Evolutionary conservation across 495 filamentous ascomycete species (phyloP).

Genomic region (Durotheca rogersii): DNA sequence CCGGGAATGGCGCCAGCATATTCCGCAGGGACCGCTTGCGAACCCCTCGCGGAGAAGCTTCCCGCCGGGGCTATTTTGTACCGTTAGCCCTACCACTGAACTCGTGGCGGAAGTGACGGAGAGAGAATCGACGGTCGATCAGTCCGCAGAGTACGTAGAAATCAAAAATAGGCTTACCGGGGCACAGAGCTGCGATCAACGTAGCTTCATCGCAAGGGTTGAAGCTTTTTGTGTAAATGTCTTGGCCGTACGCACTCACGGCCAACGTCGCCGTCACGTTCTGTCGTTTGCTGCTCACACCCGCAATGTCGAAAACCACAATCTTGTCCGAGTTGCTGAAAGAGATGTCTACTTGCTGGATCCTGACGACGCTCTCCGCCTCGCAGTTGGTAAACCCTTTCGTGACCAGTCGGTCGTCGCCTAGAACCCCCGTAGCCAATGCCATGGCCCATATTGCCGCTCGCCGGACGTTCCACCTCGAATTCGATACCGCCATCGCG

Average conservation of each 20-base stretch:
- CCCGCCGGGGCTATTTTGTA: slow-evolving; percentile 64
- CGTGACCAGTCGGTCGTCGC: slow-evolving; percentile 74
- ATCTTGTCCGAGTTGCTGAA: slow-evolving; percentile 72
- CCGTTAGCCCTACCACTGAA: slow-evolving; percentile 37
- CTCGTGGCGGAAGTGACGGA: not conserved
- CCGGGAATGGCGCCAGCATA: slow-evolving; percentile 77
- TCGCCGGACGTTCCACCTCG: slow-evolving; percentile 34
- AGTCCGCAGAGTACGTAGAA: too few relatives aligned
- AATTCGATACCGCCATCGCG: slow-evolving; percentile 30
- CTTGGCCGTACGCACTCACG: slow-evolving; percentile 82
- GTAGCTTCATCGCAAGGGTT: slow-evolving; percentile 72
- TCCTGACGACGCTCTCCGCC: slow-evolving; percentile 62
- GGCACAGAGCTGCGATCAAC: slow-evolving; percentile 74
- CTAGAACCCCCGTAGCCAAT: slow-evolving; percentile 45
- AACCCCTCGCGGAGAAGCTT: slow-evolving; percentile 69
- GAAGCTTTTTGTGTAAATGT: slow-evolving; percentile 78
- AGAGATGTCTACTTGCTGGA: slow-evolving; percentile 72
- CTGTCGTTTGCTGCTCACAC: slow-evolving; percentile 68
- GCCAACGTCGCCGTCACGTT: slow-evolving; percentile 79
- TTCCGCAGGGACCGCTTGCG: slow-evolving; percentile 64
- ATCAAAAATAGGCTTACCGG: slow-evolving; percentile 61
- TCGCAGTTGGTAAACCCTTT: slow-evolving; percentile 76
- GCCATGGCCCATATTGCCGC: slow-evolving; percentile 40
- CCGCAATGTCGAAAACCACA: slow-evolving; percentile 80
- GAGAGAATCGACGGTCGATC: too few relatives aligned